Evolutionary conservation across 2,329 filamentous ascomycete genomes (phyloP), one percentile per base, ranked within the genome.

Genomic region (Sporothrix schenckii): DNA sequence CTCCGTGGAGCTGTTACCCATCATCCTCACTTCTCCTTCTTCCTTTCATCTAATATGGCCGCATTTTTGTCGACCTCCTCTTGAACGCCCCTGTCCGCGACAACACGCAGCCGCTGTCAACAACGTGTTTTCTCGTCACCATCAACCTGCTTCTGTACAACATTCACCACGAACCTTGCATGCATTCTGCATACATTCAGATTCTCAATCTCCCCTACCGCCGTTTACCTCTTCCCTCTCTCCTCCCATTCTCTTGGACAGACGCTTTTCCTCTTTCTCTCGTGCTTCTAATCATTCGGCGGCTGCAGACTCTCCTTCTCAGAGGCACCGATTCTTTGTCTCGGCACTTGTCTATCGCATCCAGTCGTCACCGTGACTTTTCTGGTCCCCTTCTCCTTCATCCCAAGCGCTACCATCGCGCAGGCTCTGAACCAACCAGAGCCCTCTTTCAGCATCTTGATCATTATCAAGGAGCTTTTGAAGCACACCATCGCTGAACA

Each of bases 351-450:
- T 49, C 67, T n/a, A 19, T 61, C 44, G 27, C 34, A 6, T 34
- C 7, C 34, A 16, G 24, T 19, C 39, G 9, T 19, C 53, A 11
- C 21, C 52, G 9, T 68, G 34, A 47, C 5, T 14, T 30, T 16
- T 66, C 19, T 65, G 47, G 11, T 41, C 34, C 21, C 30, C 56
- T 41, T 41, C 34, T 61, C 34, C 34, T 13, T 11, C 19, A 41
- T 61, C 19, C 34, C 56, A 61, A 61, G 56, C 34, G 56, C 56
- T 61, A n/a, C 21, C 39, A 44, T 19, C 21, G 21, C 11, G 21
- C 56, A 44, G 34, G 56, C 24, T 24, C 56, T 44, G 49, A 56
- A 34, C 68, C 68, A 69, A 65, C 58, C 60, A 70, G 58, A 69
- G 60, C 68, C 21, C 56, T 58, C 47, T 39, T 11, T n/a, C 41